Evolutionary conservation across 352 stramenopile genomes (phyloP), one percentile per base, ranked within the genome.

Genomic region (Pythium phragmiticola): DNA sequence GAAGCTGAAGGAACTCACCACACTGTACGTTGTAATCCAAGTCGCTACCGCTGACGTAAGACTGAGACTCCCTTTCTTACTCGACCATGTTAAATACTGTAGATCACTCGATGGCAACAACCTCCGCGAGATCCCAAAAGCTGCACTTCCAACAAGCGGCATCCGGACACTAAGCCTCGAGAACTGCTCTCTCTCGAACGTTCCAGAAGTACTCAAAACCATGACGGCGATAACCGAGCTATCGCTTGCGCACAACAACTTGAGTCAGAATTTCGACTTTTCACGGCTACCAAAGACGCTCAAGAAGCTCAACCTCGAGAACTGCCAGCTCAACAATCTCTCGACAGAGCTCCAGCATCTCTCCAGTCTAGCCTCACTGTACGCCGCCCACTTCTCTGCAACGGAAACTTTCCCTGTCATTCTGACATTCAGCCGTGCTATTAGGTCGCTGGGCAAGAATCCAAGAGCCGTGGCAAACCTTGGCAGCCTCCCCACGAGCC

Each of bases 181-280:
- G 19, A 68, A 68, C 19, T 68, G 61, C 14, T 56, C 36, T 4
- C 46, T 69, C 36, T 52, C 36, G 12, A 28, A 16, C 12, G n/a
- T 62, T 3, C 53, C 52, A n/a, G 8, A 2, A 28, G 28, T 17
- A 12, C 21, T 66, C 19, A 2, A 39, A 4, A 2, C 21, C 11
- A 66, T 66, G 60, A 17, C 11, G 2, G 7, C 16, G 14, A 28
- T 65, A 7, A 52, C 39, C 2, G 23, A 28, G 12, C 2, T 65
- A 19, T 21, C 12, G 2, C 39, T 65, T 19, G 36, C 34, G 8
- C 17, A 16, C 4, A 68, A 68, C 28, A 52, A 68, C 19, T 42
- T 68, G 14, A 62, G 52, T 17, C 26, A 21, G 4, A n/a, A 56
- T 2, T 30, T 42, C 8, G 33, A 51, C 14, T 68, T 68, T 19